Evolutionary conservation across 2,329 filamentous ascomycete species (phyloP).

Genomic region (Mycosphaerella sp.): DNA sequence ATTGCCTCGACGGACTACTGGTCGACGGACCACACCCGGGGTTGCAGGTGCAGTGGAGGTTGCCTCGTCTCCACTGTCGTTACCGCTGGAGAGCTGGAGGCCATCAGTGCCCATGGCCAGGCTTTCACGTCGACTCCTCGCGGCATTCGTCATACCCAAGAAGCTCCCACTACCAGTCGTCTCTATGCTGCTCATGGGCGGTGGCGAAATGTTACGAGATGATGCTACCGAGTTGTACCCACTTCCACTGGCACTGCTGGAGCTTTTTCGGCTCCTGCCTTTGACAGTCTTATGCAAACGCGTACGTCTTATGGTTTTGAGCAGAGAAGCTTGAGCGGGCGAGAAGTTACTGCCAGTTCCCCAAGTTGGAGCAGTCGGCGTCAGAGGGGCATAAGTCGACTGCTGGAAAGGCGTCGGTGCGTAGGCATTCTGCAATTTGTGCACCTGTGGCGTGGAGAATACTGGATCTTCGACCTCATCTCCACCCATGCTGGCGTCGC

Average conservation of each 20-base stretch:
- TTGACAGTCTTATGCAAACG: conserved; percentile 47
- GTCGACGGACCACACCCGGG: conserved; percentile 70
- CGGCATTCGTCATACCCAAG: conserved; percentile 33
- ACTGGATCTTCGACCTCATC: conserved; percentile 61
- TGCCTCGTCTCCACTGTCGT: conserved; percentile 68
- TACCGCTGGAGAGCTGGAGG: conserved; percentile 70
- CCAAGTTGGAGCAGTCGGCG: conserved; percentile 39
- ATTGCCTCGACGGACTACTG: conserved; percentile 82
- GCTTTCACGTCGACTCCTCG: conserved; percentile 65
- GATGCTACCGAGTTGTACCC: conserved; percentile 62
- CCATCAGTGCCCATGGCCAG: conserved; percentile 88
- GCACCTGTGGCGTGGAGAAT: conserved; percentile 72
- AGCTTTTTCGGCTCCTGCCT: conserved; percentile 55
- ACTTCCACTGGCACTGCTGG: conserved; percentile 57
- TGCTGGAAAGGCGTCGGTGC: conserved; percentile 38
- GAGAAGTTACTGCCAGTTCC: conserved; percentile 27
- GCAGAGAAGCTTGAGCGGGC: conserved; percentile 44
- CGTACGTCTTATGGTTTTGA: conserved; percentile 71
- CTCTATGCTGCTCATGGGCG: conserved; percentile 53
- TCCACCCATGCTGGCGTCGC: conserved; percentile 44
- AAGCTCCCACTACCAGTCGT: conserved; percentile 39
- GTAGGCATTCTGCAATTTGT: conserved; percentile 49
- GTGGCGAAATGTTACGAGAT: conserved; percentile 71
- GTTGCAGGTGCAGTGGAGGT: conserved; percentile 47
- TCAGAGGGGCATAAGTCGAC: conserved; percentile 36